Conservation (phyloP, 805 yeast genomes). For the Kuraishia ogatae region DNA sequence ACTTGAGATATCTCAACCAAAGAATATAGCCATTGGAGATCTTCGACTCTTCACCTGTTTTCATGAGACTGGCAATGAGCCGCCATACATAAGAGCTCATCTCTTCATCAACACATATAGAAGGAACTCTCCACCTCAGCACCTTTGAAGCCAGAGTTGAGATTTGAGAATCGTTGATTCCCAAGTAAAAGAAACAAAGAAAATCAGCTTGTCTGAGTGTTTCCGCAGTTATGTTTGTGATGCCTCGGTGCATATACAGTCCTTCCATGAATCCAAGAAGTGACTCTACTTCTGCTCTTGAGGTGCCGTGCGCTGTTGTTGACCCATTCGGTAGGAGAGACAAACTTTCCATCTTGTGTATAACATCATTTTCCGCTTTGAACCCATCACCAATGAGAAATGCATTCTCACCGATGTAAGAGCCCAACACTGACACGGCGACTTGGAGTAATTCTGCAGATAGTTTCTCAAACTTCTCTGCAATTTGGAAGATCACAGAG, state of each 20-base stretch:
- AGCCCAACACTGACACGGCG: neutral
- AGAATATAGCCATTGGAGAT: neutral
- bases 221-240: neutral
- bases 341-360: neutral
- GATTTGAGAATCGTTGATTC: neutral
- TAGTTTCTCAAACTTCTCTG: neutral
- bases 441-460: neutral
- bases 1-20: constrained; percentile 2
- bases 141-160: neutral
- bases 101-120: neutral
- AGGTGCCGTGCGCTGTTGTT: neutral
- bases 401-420: neutral
- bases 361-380: neutral
- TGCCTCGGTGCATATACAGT: neutral
- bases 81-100: neutral
- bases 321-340: neutral
- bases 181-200: neutral
- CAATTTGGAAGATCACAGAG: neutral
- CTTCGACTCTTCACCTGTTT: neutral
- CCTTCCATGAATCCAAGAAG: neutral
- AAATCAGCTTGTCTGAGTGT: neutral
- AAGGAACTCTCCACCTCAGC: constrained; percentile 2
- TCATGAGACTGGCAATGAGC: neutral
- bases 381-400: neutral
- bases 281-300: neutral